Evolutionary conservation across 805 yeast species (phyloP), one percentile per base, ranked within the genome.

Genomic region (Saccharomycopsis babjevae): DNA sequence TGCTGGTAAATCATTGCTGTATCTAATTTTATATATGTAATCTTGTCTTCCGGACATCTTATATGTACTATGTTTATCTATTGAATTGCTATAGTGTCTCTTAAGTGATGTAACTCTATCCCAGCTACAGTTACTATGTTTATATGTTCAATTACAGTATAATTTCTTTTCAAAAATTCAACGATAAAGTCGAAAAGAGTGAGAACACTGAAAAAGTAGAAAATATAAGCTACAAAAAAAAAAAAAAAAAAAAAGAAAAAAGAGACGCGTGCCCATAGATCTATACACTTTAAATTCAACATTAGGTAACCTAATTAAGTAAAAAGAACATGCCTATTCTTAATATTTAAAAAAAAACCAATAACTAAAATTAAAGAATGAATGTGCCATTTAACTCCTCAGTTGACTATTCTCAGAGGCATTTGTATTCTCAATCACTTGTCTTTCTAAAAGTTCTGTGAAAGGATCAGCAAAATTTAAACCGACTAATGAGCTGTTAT

Each of bases 1-100:
- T 1, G 97, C 92, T 5, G 99, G 99, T 28, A 94, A 77, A 68
- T 83, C 88, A 71, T 94, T 94, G 62, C 83, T 83, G 72, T 91
- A 93, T 69, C 96, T 81, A 59, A 88, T 82, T 67, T 87, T 86
- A 55, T 96, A 96, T 60, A 88, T 83, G 68, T 85, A 88, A 61
- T 87, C 92, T 70, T 86, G 92, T 70, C 84, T 82, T n/a, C 59
- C 58, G n/a, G 63, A 57, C 65, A 62, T 62, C 38, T 34, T 34
- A 34, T 34, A 28, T 28, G 32, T 3, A 28, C 38, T 10, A 13
- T 34, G 11, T 15, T 43, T 18, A 1, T 18, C 7, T 40, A 10
- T 16, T 40, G 3, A 18, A 7, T 43, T 43, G 7, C 16, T 22
- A 18, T n/a, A 43, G 20, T 6, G 5, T 25, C 13, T 34, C 38